Percentiles rank a stretch among this genome's conserved stretches.
Evolutionary conservation across 179 eudicot genomes (phyloP).

Genomic region (Camellia oleifera): DNA sequence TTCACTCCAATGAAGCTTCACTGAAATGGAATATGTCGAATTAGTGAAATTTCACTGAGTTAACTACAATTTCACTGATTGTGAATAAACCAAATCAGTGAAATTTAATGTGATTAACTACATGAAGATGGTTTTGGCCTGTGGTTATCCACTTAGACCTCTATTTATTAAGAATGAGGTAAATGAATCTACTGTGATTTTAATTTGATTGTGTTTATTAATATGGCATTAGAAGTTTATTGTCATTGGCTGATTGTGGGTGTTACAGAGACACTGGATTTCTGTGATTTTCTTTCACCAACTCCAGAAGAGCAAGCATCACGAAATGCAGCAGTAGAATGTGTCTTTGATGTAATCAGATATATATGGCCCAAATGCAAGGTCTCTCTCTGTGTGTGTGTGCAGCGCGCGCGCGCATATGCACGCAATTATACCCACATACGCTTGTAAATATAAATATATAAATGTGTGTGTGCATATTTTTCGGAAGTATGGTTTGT

Average conservation of each 20-base stretch:
- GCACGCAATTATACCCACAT: no score
- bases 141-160: no score
- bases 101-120: no score
- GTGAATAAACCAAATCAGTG: no score
- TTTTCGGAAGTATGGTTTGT: background rate
- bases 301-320: conserved; percentile 76
- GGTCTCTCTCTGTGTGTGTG: conserved; percentile 33
- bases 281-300: conserved; percentile 92
- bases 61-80: no score
- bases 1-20: no score
- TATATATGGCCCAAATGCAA: conserved; percentile 91
- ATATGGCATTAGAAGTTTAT: background rate
- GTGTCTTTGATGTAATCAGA: conserved; percentile 71
- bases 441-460: background rate
- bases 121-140: background rate
- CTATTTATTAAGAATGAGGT: background rate
- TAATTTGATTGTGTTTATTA: background rate
- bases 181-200: background rate
- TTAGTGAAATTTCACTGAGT: no score
- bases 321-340: conserved; percentile 64
- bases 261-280: conserved; percentile 84
- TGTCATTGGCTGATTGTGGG: conserved; percentile 10
- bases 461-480: background rate
- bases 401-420: no score
- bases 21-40: no score